phyloP scores from a whole-genome alignment of 2,329 filamentous ascomycete genomes.

The Emmonsia crescens region DNA sequence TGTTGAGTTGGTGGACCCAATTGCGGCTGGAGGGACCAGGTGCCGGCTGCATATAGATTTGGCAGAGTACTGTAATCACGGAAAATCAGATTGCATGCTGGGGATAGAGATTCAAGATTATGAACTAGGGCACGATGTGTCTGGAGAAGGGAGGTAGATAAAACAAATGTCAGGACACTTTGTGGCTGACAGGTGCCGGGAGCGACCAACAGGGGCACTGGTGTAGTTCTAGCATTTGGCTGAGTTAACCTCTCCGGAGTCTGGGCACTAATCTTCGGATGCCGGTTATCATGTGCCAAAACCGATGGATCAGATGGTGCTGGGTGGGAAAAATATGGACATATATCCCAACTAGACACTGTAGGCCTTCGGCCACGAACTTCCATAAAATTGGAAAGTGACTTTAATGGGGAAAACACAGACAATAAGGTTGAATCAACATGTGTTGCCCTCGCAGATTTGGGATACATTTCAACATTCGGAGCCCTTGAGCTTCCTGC shows the following conservation, averaged over 20 bases:
- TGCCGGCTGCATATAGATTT: neutral
- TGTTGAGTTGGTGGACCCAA: constrained; percentile 38
- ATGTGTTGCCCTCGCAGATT: neutral
- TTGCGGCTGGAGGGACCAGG: neutral
- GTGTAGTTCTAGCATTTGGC: neutral
- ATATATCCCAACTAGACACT: constrained; percentile 18
- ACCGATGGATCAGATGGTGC: neutral
- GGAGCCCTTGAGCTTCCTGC: neutral
- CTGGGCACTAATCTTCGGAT: neutral
- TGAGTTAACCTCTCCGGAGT: too few relatives aligned
- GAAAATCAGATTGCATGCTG: constrained; percentile 13
- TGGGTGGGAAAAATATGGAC: constrained; percentile 17
- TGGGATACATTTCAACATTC: neutral
- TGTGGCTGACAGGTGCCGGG: neutral
- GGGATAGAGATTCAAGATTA: constrained; percentile 10
- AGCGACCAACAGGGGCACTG: neutral
- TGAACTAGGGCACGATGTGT: constrained; percentile 15
- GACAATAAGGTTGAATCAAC: neutral
- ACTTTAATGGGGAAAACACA: constrained; percentile 23
- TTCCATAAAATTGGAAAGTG: constrained; percentile 43
- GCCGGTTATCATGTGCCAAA: neutral
- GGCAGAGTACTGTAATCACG: constrained; percentile 11
- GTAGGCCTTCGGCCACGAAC: constrained; percentile 29
- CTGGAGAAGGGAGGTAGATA: constrained; percentile 20
- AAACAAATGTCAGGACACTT: constrained; percentile 19